Conservation (phyloP, 495 filamentous ascomycete species). For the Annulohypoxylon stygium region DNA sequence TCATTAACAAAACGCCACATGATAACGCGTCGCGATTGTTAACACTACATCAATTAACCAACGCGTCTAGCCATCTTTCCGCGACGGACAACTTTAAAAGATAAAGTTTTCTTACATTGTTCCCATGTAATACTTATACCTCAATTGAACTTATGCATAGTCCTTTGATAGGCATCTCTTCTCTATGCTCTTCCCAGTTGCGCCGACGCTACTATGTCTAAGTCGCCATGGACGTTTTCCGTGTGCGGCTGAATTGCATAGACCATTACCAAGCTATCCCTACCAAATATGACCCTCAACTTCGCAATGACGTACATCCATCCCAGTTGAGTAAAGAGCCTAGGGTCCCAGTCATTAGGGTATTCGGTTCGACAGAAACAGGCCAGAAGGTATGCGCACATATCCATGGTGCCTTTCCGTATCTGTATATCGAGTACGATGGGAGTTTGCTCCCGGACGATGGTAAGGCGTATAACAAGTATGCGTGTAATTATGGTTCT, state of each 20-base stretch:
- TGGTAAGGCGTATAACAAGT: constrained; percentile 61
- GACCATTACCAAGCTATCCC: constrained; percentile 89
- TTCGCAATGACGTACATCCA: constrained; percentile 69
- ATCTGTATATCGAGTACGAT: constrained; percentile 90
- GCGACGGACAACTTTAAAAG: background rate
- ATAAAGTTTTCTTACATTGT: constrained; percentile 7
- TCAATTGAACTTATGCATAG: constrained; percentile 1
- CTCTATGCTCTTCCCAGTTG: constrained; percentile 29
- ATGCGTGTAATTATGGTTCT: constrained; percentile 12
- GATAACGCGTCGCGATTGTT: constrained; percentile 45
- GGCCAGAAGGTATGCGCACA: constrained; percentile 97
- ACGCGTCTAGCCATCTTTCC: constrained; percentile 38
- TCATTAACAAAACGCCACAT: constrained; percentile 33
- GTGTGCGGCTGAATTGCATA: constrained; percentile 92
- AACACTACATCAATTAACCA: constrained; percentile 20
- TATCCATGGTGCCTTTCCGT: constrained; percentile 95
- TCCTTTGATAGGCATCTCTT: constrained; percentile 7
- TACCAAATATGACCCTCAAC: constrained; percentile 82
- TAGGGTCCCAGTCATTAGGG: constrained; percentile 86
- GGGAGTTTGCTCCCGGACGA: constrained; percentile 74
- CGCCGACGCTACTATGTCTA: constrained; percentile 33
- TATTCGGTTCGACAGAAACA: constrained; percentile 94
- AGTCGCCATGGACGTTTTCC: constrained; percentile 73
- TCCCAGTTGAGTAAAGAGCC: constrained; percentile 69
- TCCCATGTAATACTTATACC: constrained; percentile 3